phyloP scores from a whole-genome alignment of 148 eudicot species.

The Beta vulgaris region DNA sequence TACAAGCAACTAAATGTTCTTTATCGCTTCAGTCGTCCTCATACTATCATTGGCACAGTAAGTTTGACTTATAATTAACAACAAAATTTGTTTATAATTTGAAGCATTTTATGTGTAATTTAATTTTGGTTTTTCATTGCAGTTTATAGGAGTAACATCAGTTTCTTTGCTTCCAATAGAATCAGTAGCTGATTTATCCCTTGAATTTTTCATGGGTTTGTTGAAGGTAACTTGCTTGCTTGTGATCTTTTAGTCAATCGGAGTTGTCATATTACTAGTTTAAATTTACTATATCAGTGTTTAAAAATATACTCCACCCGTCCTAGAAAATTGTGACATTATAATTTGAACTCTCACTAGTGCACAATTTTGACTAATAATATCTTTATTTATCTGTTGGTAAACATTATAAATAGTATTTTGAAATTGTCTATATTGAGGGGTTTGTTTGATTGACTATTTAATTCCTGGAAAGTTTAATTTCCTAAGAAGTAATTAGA shows the following conservation, averaged over 20 bases:
- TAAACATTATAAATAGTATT: too few species aligned
- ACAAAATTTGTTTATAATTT: background rate
- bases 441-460: too few species aligned
- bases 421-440: too few species aligned
- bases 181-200: conserved; percentile 32
- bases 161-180: conserved; percentile 43
- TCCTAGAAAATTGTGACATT: too few species aligned
- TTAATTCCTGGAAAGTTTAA: too few species aligned
- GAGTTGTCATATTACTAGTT: background rate
- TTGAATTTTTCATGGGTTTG: background rate
- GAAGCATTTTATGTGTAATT: background rate
- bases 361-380: too few species aligned
- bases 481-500: too few species aligned
- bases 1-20: conserved; percentile 26
- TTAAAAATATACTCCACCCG: too few species aligned
- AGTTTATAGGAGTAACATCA: conserved; percentile 49
- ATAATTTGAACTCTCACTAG: too few species aligned
- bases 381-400: too few species aligned
- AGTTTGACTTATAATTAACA: background rate
- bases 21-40: conserved; percentile 47
- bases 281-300: background rate
- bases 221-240: background rate
- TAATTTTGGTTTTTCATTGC: conserved; percentile 7
- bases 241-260: background rate
- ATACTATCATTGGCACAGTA: conserved; percentile 50